Conservation (phyloP, 148 eudicot genomes). For the Rhododendron simsii region DNA sequence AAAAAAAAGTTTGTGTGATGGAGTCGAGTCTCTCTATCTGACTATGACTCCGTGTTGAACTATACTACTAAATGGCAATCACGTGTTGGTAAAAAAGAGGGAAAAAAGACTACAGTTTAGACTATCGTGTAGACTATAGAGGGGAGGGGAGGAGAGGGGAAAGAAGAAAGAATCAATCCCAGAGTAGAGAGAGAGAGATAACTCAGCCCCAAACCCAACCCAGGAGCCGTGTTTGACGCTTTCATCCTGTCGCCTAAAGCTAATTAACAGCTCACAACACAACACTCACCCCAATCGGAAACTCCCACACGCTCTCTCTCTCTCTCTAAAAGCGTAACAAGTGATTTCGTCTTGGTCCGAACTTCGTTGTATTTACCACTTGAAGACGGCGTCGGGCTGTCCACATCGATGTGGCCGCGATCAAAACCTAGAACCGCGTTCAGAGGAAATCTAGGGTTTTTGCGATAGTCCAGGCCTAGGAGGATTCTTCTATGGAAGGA, state of each 20-base stretch:
- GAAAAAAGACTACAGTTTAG: not conserved
- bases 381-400: conserved; percentile 28
- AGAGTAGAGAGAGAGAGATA: not conserved
- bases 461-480: not conserved
- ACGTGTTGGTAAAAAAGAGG: not conserved
- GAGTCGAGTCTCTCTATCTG: not conserved
- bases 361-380: conserved; percentile 14
- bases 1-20: not conserved
- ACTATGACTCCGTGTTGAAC: not conserved
- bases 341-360: conserved; percentile 17
- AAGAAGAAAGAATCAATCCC: not conserved
- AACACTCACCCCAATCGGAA: not conserved
- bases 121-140: not conserved
- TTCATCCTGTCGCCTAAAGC: not conserved
- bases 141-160: not conserved
- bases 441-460: conserved; percentile 38
- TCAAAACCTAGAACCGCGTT: not conserved
- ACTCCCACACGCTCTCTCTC: not conserved
- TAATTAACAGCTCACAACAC: not conserved
- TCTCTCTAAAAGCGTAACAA: not conserved
- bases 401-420: conserved; percentile 33
- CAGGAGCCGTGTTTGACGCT: conserved; percentile 7
- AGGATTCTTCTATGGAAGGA: conserved; percentile 21
- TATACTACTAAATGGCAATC: not conserved
- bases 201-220: not conserved